A percentile compares a stretch with the other conserved stretches of the same genome.
Conservation (phyloP, 108 stramenopile species). For the Mayamaea pseudoterrestris region DNA sequence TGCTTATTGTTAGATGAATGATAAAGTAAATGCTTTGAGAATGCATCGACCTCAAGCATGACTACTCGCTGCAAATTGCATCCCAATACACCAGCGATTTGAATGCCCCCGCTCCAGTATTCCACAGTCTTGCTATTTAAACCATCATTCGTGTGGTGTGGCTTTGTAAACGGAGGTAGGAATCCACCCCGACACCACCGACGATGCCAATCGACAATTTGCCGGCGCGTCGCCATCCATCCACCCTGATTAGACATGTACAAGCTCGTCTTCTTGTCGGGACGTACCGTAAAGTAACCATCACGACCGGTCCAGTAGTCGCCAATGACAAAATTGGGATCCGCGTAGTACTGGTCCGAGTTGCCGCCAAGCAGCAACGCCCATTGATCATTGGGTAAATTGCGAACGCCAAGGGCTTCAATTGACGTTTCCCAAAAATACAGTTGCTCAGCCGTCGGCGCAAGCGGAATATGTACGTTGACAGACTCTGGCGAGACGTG, state of each 20-base stretch:
- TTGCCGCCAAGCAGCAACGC: conserved; percentile 27
- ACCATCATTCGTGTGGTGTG: conserved; percentile 38
- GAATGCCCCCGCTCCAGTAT: conserved; percentile 64
- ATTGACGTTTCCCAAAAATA: conserved; percentile 66
- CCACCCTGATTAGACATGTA: conserved; percentile 58
- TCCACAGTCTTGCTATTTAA: conserved; percentile 60
- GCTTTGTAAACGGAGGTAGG: conserved; percentile 54
- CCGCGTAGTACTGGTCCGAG: conserved; percentile 18
- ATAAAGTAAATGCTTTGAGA: conserved; percentile 68
- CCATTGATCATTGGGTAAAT: conserved; percentile 46
- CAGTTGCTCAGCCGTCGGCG: conserved; percentile 38
- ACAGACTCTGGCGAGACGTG: conserved; percentile 19
- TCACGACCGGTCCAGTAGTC: conserved; percentile 57
- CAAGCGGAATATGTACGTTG: conserved; percentile 15
- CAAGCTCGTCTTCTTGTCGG: conserved; percentile 17
- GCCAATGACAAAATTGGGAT: conserved; percentile 18
- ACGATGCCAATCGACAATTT: conserved; percentile 36
- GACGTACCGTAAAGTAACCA: conserved; percentile 17
- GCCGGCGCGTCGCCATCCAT: conserved; percentile 64
- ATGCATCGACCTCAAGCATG: conserved; percentile 35
- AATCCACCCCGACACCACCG: conserved; percentile 47
- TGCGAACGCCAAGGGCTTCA: conserved; percentile 36
- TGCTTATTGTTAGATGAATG: conserved; percentile 78
- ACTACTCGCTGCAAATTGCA: conserved; percentile 6
- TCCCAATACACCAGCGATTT: conserved; percentile 41